Evolutionary conservation across 148 eudicot species (phyloP), one percentile per base, ranked within the genome.

Genomic region (Cornus controversa): DNA sequence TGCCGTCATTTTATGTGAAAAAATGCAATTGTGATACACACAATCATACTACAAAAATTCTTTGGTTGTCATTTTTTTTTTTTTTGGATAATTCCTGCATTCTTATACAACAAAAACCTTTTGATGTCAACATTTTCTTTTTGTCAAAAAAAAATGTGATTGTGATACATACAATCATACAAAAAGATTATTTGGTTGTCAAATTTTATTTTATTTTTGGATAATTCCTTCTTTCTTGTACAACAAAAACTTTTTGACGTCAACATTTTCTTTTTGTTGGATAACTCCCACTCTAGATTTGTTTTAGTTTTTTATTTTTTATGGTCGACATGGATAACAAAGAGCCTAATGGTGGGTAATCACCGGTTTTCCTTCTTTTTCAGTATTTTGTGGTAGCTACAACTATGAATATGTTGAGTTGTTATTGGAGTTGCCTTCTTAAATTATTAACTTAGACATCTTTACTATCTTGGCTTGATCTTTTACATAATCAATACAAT

Each of bases 341-440:
- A 80, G 87, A 85, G 82, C 74, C 90, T 66, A 89, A 81, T 75
- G 79, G 77, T 69, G 89, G 91, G 99, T 95, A 92, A 74, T 74
- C 64, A 28, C 29, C 42, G 8, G 54, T n/a, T 50, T 40, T 66
- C 31, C 65, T 40, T 65, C 22, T 36, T 23, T 20, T 29, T 37
- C 29, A 23, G 3, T 72, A 71, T 50, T 29, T n/a, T 69, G 7
- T 67, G 20, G 67, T n/a, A 16, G 42, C 60, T 40, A 15, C n/a
- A 47, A 47, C 45, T 27, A 29, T 13, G 13, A 68, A 28, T 26
- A 28, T 25, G 31, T 22, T 26, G 15, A 24, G 57, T 78, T 71
- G 18, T 24, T 26, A 24, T 20, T 71, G 67, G 28, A 20, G 10
- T 25, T 8, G 13, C 57, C 29, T 18, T 36, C 4, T 54, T 2